These are phyloP conservation scores for Dovyalis caffra DNA, from an alignment of 345 rosid genomes.

Conservation along the genomic window DNA sequence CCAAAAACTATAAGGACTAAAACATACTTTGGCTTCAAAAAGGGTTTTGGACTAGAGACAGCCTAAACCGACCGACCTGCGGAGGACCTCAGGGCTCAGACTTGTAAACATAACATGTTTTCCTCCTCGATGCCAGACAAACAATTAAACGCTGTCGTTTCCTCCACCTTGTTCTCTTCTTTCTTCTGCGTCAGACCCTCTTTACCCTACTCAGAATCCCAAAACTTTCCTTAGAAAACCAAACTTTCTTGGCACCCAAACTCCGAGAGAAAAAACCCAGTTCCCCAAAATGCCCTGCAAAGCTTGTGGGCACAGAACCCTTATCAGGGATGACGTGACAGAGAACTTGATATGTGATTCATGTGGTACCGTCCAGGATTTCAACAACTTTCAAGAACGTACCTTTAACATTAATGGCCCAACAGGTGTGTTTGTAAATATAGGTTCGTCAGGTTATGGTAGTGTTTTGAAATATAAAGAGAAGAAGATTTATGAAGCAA, in stretches of 20 bases:
- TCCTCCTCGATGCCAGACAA: too few species aligned
- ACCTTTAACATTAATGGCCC: conserved; percentile 49
- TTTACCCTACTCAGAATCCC: too few species aligned
- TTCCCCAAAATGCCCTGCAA: conserved; percentile 29
- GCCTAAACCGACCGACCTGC: too few species aligned
- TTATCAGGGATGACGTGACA: conserved; percentile 45
- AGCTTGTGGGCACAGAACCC: conserved; percentile 43
- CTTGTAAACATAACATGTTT: too few species aligned
- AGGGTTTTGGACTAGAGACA: too few species aligned
- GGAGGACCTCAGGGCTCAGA: too few species aligned
- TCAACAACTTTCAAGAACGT: conserved; percentile 47
- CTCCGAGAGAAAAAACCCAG: background rate
- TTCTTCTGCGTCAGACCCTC: too few species aligned
- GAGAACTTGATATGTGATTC: conserved; percentile 41
- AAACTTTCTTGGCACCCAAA: background rate
- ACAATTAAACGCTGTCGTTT: too few species aligned
- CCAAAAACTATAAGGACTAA: too few species aligned
- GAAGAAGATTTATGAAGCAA: conserved; percentile 61
- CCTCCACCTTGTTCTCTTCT: too few species aligned
- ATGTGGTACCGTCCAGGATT: conserved; percentile 47
- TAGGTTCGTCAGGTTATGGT: conserved; percentile 66
- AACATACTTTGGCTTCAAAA: too few species aligned
- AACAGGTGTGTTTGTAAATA: conserved; percentile 47
- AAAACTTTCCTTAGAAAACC: background rate
- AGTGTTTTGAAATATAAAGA: conserved; percentile 46